These are phyloP conservation scores for Rhynchosporium agropyri DNA, from an alignment of 2,329 filamentous ascomycete species.

Conservation along the genomic window DNA sequence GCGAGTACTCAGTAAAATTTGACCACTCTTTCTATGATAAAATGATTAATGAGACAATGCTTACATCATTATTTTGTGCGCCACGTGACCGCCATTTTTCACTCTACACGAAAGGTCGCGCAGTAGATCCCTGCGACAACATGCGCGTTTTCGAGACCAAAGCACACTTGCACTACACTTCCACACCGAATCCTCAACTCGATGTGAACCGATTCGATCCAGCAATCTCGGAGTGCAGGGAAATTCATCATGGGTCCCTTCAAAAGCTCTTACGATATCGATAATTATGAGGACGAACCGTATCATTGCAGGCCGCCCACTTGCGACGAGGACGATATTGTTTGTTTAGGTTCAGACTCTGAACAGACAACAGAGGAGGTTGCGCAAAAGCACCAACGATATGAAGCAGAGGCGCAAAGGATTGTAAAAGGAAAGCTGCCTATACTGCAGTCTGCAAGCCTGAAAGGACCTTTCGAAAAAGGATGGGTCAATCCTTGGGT, in stretches of 20 bases:
- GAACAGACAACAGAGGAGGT: slow-evolving; percentile 53
- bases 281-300: slow-evolving; percentile 41
- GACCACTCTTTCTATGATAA: too few species aligned
- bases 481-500: slow-evolving; percentile 59
- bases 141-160: background rate
- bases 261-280: slow-evolving; percentile 8
- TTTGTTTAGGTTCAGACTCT: slow-evolving; percentile 60
- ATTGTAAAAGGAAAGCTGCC: slow-evolving; percentile 61
- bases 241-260: slow-evolving; percentile 16
- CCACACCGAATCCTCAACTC: slow-evolving; percentile 13
- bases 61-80: too few species aligned
- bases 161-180: background rate
- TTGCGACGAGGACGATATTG: slow-evolving; percentile 49
- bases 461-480: slow-evolving; percentile 63
- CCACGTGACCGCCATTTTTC: too few species aligned
- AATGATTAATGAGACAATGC: too few species aligned
- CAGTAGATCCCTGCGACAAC: slow-evolving; percentile 12
- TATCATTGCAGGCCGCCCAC: slow-evolving; percentile 53
- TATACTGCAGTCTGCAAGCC: slow-evolving; percentile 59
- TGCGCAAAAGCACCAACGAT: slow-evolving; percentile 55
- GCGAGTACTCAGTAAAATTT: too few species aligned
- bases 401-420: slow-evolving; percentile 60
- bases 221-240: background rate
- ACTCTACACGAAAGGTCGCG: too few species aligned
- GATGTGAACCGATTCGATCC: background rate